These are phyloP conservation scores for Trichosporon asahii DNA, from an alignment of 1,284 basidiomycete species.

Conservation along the genomic window DNA sequence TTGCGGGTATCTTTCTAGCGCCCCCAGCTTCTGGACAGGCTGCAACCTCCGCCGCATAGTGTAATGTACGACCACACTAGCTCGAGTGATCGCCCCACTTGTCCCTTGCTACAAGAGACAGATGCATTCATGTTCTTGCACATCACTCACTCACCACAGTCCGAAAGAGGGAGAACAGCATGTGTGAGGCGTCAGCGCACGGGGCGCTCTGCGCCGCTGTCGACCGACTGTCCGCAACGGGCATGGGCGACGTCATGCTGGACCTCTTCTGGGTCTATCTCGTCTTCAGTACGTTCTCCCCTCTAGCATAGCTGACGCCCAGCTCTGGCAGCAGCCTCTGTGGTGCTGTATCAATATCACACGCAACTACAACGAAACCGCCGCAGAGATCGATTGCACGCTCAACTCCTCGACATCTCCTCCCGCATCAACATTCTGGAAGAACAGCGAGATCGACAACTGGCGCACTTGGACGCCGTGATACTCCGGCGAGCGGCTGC, in stretches of 20 bases:
- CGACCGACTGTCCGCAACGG: no score
- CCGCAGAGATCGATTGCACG: background rate
- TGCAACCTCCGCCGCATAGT: no score
- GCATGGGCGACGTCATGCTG: background rate
- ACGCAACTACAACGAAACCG: background rate
- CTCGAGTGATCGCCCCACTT: no score
- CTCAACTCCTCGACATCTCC: background rate
- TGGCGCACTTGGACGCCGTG: background rate
- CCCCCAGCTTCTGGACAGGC: no score
- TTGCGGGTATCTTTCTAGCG: no score
- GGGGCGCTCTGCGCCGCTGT: no score
- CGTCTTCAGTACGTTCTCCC: background rate
- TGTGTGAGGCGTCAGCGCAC: no score
- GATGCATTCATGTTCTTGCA: no score
- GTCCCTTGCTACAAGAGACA: no score
- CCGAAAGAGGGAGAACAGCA: no score
- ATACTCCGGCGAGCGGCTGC: background rate
- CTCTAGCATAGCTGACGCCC: background rate
- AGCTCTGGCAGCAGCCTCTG: background rate
- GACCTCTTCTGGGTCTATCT: background rate
- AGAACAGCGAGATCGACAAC: background rate
- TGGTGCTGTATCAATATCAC: background rate
- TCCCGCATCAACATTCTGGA: background rate
- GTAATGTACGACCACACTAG: no score
- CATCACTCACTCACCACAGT: no score